Evolutionary conservation across 2,329 filamentous ascomycete genomes (phyloP).

Genomic region (Fusarium sp.): DNA sequence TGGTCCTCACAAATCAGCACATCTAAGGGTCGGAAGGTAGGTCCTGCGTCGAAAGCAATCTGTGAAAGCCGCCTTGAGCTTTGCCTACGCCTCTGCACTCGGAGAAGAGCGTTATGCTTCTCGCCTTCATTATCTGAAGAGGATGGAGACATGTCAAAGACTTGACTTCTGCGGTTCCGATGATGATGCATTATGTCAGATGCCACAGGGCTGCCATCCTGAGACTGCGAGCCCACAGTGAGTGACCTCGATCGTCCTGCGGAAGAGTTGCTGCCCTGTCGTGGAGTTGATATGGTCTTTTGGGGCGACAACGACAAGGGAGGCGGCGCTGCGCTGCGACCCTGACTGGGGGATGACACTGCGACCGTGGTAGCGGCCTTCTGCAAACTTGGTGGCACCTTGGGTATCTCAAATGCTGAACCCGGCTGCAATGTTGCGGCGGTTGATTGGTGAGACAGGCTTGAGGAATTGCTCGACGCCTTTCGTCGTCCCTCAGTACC

Average conservation of each 20-base stretch:
- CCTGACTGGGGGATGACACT: conserved; percentile 70
- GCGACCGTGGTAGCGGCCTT: conserved; percentile 70
- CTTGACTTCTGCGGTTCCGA: conserved; percentile 91
- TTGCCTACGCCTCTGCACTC: conserved; percentile 93
- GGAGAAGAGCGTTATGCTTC: conserved; percentile 88
- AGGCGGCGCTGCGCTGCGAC: conserved; percentile 63
- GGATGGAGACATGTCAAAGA: conserved; percentile 96
- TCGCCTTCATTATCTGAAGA: conserved; percentile 98
- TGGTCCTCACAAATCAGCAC: conserved; percentile 98
- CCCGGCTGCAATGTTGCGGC: conserved; percentile 74
- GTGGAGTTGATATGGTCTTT: conserved; percentile 71
- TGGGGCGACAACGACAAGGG: conserved; percentile 72
- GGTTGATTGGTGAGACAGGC: conserved; percentile 80
- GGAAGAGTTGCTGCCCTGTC: conserved; percentile 72
- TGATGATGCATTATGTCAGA: conserved; percentile 80
- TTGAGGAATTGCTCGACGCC: conserved; percentile 90
- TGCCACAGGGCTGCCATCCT: conserved; percentile 84
- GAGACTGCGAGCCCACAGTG: conserved; percentile 94
- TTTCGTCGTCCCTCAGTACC: conserved; percentile 85
- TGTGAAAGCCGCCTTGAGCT: conserved; percentile 95
- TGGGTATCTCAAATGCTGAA: conserved; percentile 78
- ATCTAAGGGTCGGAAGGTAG: conserved; percentile 90
- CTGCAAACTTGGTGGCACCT: conserved; percentile 70
- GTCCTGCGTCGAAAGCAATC: conserved; percentile 86
- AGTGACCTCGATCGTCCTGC: conserved; percentile 83